phyloP scores from a whole-genome alignment of 2,329 filamentous ascomycete genomes.

The Capronia coronata region DNA sequence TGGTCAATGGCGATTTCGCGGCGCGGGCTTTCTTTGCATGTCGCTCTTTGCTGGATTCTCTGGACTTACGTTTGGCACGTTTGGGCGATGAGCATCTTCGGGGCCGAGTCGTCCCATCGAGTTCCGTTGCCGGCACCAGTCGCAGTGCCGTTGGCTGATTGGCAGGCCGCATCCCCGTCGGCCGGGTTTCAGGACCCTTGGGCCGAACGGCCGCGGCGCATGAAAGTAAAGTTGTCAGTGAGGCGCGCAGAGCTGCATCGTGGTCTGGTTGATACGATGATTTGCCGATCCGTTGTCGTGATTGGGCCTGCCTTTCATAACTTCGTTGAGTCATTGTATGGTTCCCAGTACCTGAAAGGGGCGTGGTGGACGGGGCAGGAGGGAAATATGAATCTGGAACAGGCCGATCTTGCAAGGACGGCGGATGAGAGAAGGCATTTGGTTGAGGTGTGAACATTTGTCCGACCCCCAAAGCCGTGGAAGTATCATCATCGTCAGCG shows the following conservation, averaged over 20 bases:
- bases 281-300: slow-evolving; percentile 40
- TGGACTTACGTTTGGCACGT: slow-evolving; percentile 27
- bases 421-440: slow-evolving; percentile 85
- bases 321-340: slow-evolving; percentile 27
- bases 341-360: slow-evolving; percentile 8
- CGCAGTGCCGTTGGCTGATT: slow-evolving; percentile 40
- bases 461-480: slow-evolving; percentile 68
- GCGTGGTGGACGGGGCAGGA: slow-evolving; percentile 9
- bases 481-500: slow-evolving; percentile 65
- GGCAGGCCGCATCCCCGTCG: slow-evolving; percentile 21
- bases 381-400: slow-evolving; percentile 46
- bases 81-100: slow-evolving; percentile 26
- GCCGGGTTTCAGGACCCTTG: slow-evolving; percentile 49
- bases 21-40: slow-evolving; percentile 29
- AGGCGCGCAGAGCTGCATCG: slow-evolving; percentile 85
- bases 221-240: slow-evolving; percentile 90
- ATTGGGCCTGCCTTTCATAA: slow-evolving; percentile 22
- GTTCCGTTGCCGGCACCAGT: slow-evolving; percentile 55
- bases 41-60: slow-evolving; percentile 37
- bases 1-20: slow-evolving; percentile 33
- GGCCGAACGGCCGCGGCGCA: slow-evolving; percentile 80
- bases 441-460: slow-evolving; percentile 72
- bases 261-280: slow-evolving; percentile 75
- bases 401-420: slow-evolving; percentile 48
- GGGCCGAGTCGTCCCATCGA: slow-evolving; percentile 30